phyloP scores from a whole-genome alignment of 805 yeast genomes.

The Maudiozyma turicensis region DNA sequence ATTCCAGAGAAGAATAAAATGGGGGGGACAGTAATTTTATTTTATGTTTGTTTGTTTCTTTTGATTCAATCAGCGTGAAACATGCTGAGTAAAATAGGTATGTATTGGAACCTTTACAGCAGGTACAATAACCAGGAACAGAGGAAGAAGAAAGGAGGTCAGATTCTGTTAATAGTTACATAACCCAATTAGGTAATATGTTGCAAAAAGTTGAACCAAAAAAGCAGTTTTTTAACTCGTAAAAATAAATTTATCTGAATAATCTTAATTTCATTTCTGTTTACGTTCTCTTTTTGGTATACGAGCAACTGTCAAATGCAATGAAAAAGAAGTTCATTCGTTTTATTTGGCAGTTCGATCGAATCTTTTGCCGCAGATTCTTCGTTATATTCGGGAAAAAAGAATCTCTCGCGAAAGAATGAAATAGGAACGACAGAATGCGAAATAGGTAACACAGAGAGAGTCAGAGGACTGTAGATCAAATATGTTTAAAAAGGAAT shows the following conservation, averaged over 20 bases:
- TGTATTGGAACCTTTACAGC: not conserved
- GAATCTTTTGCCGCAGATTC: no score
- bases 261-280: not conserved
- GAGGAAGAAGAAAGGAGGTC: not conserved
- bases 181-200: not conserved
- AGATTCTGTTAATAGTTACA: not conserved
- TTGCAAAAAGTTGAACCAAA: not conserved
- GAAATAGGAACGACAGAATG: no score
- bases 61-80: not conserved
- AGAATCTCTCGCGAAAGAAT: no score
- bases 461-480: not conserved
- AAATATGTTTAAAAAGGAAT: no score
- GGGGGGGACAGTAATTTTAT: no score
- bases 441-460: not conserved
- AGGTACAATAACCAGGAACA: not conserved
- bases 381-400: no score
- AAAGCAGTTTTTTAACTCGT: not conserved
- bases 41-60: not conserved
- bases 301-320: not conserved
- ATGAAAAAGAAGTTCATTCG: no score
- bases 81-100: not conserved
- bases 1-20: no score
- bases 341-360: no score
- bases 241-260: not conserved
- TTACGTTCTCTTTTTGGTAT: not conserved